phyloP scores from a whole-genome alignment of 176 grass and related monocot genomes.

The Carex cristatella region DNA sequence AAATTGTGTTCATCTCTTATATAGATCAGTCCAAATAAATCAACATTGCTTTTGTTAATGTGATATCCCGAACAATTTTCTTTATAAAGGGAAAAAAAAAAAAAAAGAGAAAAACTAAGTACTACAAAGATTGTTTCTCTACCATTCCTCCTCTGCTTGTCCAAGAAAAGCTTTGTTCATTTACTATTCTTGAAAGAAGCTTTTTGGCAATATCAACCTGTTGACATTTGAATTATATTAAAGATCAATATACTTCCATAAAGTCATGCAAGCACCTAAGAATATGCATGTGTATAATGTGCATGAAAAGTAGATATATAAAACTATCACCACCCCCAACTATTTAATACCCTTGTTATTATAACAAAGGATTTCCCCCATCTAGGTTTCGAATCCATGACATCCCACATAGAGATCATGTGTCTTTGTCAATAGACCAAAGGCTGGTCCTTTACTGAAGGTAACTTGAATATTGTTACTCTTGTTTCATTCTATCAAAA shows the following conservation, averaged over 20 bases:
- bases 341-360: too few species aligned
- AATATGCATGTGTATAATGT: neutral
- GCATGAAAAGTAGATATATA: neutral
- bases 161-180: conserved; percentile 67
- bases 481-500: neutral
- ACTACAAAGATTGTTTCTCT: neutral
- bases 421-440: too few species aligned
- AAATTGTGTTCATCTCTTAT: neutral
- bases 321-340: neutral
- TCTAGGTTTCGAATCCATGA: too few species aligned
- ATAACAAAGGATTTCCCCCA: too few species aligned
- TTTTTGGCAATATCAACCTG: conserved; percentile 79
- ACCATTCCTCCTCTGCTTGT: conserved; percentile 93
- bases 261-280: conserved; percentile 6
- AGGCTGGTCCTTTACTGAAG: too few species aligned
- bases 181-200: conserved; percentile 67
- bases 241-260: neutral
- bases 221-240: neutral
- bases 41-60: neutral
- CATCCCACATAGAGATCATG: too few species aligned
- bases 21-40: neutral
- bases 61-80: neutral
- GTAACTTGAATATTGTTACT: neutral
- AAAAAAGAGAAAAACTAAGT: neutral
- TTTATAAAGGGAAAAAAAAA: neutral